Percentiles rank a stretch among this genome's conserved stretches.
Conservation (phyloP, 352 stramenopile genomes). For the Pilasporangium apinafurcum region DNA sequence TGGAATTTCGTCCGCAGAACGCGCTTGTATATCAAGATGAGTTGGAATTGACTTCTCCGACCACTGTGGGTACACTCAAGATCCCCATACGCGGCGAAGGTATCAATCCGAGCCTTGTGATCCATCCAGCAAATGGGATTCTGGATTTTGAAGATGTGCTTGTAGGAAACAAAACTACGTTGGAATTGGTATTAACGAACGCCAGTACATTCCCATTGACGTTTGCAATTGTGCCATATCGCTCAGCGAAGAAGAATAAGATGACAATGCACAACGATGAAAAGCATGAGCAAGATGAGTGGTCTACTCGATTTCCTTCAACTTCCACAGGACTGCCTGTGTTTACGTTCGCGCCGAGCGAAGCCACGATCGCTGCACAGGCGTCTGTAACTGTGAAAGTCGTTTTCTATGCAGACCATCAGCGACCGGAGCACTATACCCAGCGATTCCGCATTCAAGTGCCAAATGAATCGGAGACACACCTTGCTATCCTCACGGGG, state of each 20-base stretch:
- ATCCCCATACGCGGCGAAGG: constrained; percentile 55
- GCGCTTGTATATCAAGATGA: constrained; percentile 70
- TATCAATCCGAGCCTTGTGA: constrained; percentile 67
- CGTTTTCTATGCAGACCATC: constrained; percentile 53
- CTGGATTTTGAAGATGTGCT: constrained; percentile 69
- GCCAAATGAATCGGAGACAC: constrained; percentile 64
- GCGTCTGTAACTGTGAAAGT: constrained; percentile 47
- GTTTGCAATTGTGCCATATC: constrained; percentile 29
- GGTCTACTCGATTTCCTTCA: background rate
- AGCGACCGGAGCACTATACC: constrained; percentile 48
- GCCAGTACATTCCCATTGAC: constrained; percentile 57
- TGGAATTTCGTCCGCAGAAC: constrained; percentile 64
- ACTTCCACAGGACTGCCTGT: constrained; percentile 22
- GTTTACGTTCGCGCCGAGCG: constrained; percentile 64
- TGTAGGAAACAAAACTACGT: constrained; percentile 31
- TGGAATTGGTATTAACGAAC: constrained; percentile 55
- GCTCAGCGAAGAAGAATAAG: background rate
- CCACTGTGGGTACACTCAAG: constrained; percentile 21
- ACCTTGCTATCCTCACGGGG: constrained; percentile 44
- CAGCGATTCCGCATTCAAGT: constrained; percentile 57
- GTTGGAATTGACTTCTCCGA: constrained; percentile 35
- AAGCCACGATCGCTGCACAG: constrained; percentile 52
- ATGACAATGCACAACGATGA: background rate
- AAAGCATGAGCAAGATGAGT: background rate
- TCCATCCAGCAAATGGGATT: constrained; percentile 51